Percentiles rank a stretch among this genome's conserved stretches.
phyloP scores from a whole-genome alignment of 1,284 basidiomycete genomes.

The Trichosporon faecale region DNA sequence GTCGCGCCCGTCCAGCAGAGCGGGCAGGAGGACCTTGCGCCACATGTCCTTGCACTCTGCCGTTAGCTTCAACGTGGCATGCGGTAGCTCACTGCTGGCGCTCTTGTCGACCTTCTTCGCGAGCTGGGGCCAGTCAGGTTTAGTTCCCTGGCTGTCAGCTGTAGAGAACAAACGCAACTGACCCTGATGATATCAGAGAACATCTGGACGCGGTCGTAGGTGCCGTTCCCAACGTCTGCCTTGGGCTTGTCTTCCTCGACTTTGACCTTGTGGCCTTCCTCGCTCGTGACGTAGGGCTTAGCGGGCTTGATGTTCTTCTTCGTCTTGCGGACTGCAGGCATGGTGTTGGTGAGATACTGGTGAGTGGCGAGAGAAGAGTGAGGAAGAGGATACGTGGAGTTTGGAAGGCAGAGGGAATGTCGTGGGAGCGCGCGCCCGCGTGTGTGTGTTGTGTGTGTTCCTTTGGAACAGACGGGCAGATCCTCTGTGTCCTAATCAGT shows the following conservation, averaged over 20 bases:
- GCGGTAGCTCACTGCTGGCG: neutral
- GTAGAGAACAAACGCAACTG: neutral
- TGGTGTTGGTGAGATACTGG: neutral
- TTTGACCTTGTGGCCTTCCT: neutral
- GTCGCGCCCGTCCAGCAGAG: conserved; percentile 24
- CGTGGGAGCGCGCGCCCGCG: neutral
- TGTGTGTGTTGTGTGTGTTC: neutral
- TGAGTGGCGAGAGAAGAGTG: neutral
- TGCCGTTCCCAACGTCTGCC: neutral
- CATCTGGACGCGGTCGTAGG: conserved; percentile 5
- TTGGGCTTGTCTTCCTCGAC: neutral
- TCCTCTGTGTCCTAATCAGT: neutral
- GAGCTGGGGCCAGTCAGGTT: conserved; percentile 4
- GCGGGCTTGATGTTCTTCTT: neutral
- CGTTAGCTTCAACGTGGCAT: neutral
- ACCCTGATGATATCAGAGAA: neutral
- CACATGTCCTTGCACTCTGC: conserved; percentile 40
- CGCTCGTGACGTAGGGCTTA: neutral
- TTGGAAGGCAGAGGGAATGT: neutral
- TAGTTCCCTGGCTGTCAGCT: neutral
- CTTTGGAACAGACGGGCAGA: neutral
- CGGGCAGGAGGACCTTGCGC: conserved; percentile 35
- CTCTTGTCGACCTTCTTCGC: neutral
- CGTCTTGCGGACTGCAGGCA: neutral
- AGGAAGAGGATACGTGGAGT: neutral